Conservation (phyloP, 208 protist species). For the Trypanosoma caninum region DNA sequence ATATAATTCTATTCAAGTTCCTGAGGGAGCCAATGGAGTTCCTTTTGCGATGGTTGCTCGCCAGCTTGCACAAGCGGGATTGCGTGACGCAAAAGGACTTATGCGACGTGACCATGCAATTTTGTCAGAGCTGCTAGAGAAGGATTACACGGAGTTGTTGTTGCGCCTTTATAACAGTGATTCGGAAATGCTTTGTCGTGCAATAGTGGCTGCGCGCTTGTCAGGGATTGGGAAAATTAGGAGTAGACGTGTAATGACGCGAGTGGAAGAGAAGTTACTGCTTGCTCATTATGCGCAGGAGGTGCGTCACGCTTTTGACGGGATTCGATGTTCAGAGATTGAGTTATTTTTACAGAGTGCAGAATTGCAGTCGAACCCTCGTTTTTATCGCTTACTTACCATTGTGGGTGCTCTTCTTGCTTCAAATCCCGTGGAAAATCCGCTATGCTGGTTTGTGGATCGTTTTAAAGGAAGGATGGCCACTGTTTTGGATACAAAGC, state of each 20-base stretch:
- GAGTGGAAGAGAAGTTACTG: constrained; percentile 11
- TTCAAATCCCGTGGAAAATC: constrained; percentile 22
- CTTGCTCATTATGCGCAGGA: constrained; percentile 14
- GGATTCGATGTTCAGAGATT: constrained; percentile 27
- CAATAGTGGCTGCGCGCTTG: constrained; percentile 23
- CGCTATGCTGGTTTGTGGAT: constrained; percentile 42
- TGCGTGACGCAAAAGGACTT: constrained; percentile 8
- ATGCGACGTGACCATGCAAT: constrained; percentile 10
- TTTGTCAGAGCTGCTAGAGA: constrained; percentile 5
- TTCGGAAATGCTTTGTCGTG: constrained; percentile 18
- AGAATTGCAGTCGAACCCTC: constrained; percentile 1
- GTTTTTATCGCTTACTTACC: constrained; percentile 32
- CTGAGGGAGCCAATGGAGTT: constrained; percentile 1
- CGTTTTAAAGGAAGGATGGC: constrained; percentile 51
- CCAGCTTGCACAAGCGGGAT: constrained; percentile 12
- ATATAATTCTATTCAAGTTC: constrained; percentile 2
- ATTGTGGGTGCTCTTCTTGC: constrained; percentile 53
- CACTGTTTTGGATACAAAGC: constrained; percentile 39
- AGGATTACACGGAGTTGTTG: constrained; percentile 21
- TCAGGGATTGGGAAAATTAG: constrained; percentile 21
- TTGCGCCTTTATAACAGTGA: constrained; percentile 18
- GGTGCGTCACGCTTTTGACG: constrained; percentile 35
- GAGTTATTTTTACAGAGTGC: constrained; percentile 30
- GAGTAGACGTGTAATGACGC: constrained; percentile 12
- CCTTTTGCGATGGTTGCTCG: constrained; percentile 12